Evolutionary conservation across 768 basidiomycete genomes (phyloP).

Genomic region (Harrya chromipes): DNA sequence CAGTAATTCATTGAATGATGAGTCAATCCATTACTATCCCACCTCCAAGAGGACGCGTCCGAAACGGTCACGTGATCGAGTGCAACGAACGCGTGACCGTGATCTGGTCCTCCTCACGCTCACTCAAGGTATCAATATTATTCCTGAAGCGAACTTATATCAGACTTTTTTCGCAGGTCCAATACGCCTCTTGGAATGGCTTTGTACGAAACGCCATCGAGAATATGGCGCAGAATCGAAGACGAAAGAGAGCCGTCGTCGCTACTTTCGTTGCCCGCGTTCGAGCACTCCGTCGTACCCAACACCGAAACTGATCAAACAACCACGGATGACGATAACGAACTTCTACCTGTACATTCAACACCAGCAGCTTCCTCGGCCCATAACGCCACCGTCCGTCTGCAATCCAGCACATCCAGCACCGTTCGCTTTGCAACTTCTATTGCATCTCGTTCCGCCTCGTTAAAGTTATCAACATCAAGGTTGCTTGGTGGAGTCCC

Average conservation of each 20-base stretch:
- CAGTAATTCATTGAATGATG: too few relatives aligned
- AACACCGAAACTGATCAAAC: constrained; percentile 36
- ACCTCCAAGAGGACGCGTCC: too few relatives aligned
- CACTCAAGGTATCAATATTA: neutral
- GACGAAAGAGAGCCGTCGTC: constrained; percentile 79
- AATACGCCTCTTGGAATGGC: constrained; percentile 32
- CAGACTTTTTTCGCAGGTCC: constrained; percentile 1
- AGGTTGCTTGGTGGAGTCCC: constrained; percentile 32
- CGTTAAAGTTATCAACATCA: constrained; percentile 34
- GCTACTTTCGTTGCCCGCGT: constrained; percentile 68
- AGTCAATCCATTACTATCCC: too few relatives aligned
- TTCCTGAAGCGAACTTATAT: neutral
- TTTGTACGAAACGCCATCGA: constrained; percentile 75
- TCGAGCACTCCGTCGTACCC: constrained; percentile 58
- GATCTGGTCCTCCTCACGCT: neutral
- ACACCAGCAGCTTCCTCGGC: constrained; percentile 56
- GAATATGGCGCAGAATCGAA: constrained; percentile 82
- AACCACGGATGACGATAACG: constrained; percentile 40
- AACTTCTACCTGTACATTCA: constrained; percentile 58
- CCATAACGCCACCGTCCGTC: constrained; percentile 47
- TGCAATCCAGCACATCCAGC: constrained; percentile 51
- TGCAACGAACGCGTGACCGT: constrained; percentile 18
- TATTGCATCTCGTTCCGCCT: constrained; percentile 42
- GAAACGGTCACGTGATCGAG: constrained; percentile 23
- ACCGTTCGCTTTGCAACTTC: constrained; percentile 52